phyloP scores from a whole-genome alignment of 2,329 filamentous ascomycete genomes.

The Hypoxylon rubiginosum region DNA sequence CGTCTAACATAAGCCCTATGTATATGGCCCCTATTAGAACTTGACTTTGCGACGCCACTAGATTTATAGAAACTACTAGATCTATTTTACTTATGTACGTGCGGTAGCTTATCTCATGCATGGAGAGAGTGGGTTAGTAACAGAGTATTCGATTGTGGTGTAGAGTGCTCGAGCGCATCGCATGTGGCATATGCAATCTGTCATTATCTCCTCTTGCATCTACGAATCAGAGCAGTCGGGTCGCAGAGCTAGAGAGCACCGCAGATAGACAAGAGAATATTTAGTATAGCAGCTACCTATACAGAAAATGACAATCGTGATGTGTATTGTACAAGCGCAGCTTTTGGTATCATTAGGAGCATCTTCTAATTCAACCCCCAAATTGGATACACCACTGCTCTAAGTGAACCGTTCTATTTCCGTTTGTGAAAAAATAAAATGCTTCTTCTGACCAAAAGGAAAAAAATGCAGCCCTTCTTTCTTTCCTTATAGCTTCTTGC shows the following conservation, averaged over 20 bases:
- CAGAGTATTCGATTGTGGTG: neutral
- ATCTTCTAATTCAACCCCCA: constrained; percentile 48
- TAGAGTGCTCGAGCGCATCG: neutral
- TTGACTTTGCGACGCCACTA: neutral
- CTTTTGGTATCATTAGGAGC: constrained; percentile 53
- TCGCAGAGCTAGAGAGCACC: constrained; percentile 18
- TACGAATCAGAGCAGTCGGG: neutral
- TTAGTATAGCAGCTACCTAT: constrained; percentile 40
- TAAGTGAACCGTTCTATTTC: constrained; percentile 50
- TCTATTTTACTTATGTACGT: neutral
- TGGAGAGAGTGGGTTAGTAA: neutral
- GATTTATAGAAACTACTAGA: neutral
- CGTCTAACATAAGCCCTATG: constrained; percentile 1
- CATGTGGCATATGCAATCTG: neutral
- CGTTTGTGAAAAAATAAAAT: constrained; percentile 46
- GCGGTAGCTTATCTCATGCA: neutral
- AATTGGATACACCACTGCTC: constrained; percentile 47
- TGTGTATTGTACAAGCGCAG: constrained; percentile 52
- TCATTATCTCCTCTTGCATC: neutral
- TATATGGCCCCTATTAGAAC: neutral
- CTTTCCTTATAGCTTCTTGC: constrained; percentile 83
- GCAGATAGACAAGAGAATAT: constrained; percentile 15
- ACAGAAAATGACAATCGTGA: constrained; percentile 47
- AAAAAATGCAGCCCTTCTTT: constrained; percentile 41
- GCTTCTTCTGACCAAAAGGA: constrained; percentile 43